Evolutionary conservation across 257 asterid genomes (phyloP), one percentile per base, ranked within the genome.

Genomic region (Primulina tabacum): DNA sequence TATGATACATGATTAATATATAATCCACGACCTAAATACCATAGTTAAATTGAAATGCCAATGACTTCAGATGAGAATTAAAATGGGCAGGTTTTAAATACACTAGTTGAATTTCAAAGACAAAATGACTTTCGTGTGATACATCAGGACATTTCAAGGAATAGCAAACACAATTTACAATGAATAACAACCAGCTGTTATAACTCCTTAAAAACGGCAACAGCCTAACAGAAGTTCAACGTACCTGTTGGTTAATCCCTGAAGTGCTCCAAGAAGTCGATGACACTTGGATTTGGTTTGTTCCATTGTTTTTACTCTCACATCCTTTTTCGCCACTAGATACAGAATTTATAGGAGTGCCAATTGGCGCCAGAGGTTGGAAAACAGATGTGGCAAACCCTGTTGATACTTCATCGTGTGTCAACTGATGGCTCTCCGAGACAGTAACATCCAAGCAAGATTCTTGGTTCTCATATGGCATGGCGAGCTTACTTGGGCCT

Each of bases 311-410:
- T 79, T 84, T 84, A 83, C 84, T 83, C 83, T 93, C 90, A 38
- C 74, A 76, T 50, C 86, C 88, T 72, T 78, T 68, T 73, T 83
- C 81, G 53, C 68, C 80, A 77, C 69, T 79, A 73, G 88, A 75
- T 63, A 73, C 82, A 58, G 78, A 66, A 84, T 78, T 89, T 65
- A 74, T 71, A 81, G 89, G 89, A 67, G 83, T 84, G 75, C 94
- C 95, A 77, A 84, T 82, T 18, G 92, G 95, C 56, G 82, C 83
- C 69, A 82, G 73, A n/a, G 89, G 83, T 76, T 83, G 94, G 8
- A 88, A 79, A 70, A 80, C 71, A 68, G 77, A 69, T 64, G 75
- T 20, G 10, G 73, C 32, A 70, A 47, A 75, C 64, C 79, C 88
- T 50, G 83, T 58, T 64, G 91, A 68, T 71, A 73, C 82, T 67